Evolutionary conservation across 1,139 yeast genomes (phyloP), one percentile per base, ranked within the genome.

Genomic region (Lodderomyces theae): DNA sequence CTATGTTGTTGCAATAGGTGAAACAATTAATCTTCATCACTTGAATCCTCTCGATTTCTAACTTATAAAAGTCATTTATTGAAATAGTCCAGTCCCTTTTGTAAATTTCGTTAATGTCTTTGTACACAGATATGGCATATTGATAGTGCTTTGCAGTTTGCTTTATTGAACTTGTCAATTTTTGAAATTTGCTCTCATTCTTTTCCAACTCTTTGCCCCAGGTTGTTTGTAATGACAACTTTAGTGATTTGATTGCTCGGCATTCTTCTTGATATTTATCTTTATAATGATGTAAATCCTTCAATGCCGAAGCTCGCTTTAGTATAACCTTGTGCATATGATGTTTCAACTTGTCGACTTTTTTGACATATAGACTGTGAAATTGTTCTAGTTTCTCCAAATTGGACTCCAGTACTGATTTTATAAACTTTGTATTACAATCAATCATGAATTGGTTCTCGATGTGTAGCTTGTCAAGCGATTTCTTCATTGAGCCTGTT

Each of bases 31-130:
- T 71, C 53, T 89, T 87, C 43, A 87, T 58, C 45, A 82, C 76
- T 52, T 85, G 85, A 41, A 89, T 79, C 48, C 96, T 74, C 53
- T 86, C 89, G 39, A 79, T 78, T 57, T 92, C 98, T 48, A 87
- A 64, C 45, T 72, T 79, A 61, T 90, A 95, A 46, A 87, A 72
- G 50, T 80, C 81, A 47, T 74, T 79, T 34, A 90, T 76, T 0
- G 87, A 72, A 16, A 70, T 63, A 41, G 76, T 72, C 98, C 98
- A 92, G 52, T 89, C 95, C 32, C 78, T 66, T 42, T 79, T 74
- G 86, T 90, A 92, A 5, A 76, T 68, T 33, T 82, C 86, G 50
- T 80, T 76, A n/a, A 85, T 65, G 41, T 82, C 85, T 34, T 82
- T 81, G 49, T 80, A 79, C 31, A 74, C 74, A 19, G 77, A 66